phyloP scores from a whole-genome alignment of 495 filamentous ascomycete species.

The Mycothermus thermophilus region DNA sequence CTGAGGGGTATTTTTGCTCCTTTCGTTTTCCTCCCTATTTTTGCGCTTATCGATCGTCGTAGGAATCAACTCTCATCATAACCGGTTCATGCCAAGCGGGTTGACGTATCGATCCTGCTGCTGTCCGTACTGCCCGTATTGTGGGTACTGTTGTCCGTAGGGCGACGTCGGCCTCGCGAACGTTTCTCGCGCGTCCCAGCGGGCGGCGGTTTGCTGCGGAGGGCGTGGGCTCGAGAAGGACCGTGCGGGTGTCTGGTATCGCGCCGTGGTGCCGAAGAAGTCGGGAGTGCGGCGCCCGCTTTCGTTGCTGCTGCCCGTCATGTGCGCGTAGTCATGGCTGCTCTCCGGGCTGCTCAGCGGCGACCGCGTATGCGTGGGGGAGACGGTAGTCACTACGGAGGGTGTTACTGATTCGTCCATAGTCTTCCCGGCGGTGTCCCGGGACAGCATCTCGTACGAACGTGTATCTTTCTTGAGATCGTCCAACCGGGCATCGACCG shows the following conservation, averaged over 20 bases:
- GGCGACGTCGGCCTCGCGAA: constrained; percentile 17
- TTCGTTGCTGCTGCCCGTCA: not conserved
- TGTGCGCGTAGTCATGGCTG: not conserved
- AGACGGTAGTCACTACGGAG: constrained; percentile 33
- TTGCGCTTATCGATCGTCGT: constrained; percentile 8
- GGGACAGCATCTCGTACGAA: constrained; percentile 72
- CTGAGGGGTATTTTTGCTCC: too few species aligned
- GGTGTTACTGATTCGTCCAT: constrained; percentile 32
- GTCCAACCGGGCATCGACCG: constrained; percentile 57
- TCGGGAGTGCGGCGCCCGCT: constrained; percentile 33
- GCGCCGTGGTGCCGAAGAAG: constrained; percentile 33
- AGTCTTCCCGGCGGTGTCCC: constrained; percentile 35
- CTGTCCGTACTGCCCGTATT: too few species aligned
- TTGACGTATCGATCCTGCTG: constrained; percentile 25
- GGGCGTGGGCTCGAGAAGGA: constrained; percentile 36
- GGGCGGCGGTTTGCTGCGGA: constrained; percentile 19
- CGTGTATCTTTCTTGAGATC: constrained; percentile 47
- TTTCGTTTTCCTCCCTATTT: too few species aligned
- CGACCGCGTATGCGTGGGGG: constrained; percentile 23
- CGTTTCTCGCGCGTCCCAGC: constrained; percentile 27
- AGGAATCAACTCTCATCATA: constrained; percentile 20
- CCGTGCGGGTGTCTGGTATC: constrained; percentile 32
- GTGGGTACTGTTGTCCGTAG: not conserved
- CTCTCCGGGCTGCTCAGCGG: constrained; percentile 17
- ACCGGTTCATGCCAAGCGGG: constrained; percentile 34